Conservation (phyloP, 163 green algal species). For the Prototheca stagnorum region DNA sequence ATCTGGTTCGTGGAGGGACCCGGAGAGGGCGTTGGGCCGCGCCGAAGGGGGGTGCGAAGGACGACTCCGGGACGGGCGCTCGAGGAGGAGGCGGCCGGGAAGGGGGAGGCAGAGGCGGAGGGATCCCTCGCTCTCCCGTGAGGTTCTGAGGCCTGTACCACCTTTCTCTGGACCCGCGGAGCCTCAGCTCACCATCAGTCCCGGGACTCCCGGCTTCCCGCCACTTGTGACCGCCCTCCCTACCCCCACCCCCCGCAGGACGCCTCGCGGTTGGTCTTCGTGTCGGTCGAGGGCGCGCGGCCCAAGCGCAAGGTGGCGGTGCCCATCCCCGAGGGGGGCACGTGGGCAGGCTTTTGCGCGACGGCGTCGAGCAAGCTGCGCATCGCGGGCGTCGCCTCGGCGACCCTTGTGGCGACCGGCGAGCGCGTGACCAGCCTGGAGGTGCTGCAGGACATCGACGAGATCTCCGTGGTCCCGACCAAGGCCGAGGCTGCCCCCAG, state of each 20-base stretch:
- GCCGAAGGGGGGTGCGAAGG: no score
- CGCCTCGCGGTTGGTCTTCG: constrained; percentile 66
- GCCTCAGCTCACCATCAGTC: no score
- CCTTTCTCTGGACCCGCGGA: no score
- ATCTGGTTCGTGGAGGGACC: no score
- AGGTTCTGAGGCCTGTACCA: no score
- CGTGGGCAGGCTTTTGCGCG: constrained; percentile 56
- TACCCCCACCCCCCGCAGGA: constrained; percentile 32
- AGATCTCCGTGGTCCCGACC: constrained; percentile 48
- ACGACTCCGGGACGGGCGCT: no score
- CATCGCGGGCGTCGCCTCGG: constrained; percentile 41
- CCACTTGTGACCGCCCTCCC: no score
- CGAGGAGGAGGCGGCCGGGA: no score
- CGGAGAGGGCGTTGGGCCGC: no score
- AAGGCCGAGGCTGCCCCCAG: neutral
- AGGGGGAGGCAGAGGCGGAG: no score
- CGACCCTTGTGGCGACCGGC: constrained; percentile 61
- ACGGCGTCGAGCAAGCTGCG: constrained; percentile 59
- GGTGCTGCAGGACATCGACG: constrained; percentile 82
- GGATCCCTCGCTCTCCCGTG: no score
- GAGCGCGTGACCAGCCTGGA: constrained; percentile 54
- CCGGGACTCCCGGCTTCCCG: no score
- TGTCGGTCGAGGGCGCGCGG: constrained; percentile 56
- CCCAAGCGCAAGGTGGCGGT: constrained; percentile 64
- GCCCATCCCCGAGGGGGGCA: constrained; percentile 56